A percentile compares a stretch with the other conserved stretches of the same genome.
Conservation (phyloP, 129 eudicot genomes). For the Glebionis coronaria region DNA sequence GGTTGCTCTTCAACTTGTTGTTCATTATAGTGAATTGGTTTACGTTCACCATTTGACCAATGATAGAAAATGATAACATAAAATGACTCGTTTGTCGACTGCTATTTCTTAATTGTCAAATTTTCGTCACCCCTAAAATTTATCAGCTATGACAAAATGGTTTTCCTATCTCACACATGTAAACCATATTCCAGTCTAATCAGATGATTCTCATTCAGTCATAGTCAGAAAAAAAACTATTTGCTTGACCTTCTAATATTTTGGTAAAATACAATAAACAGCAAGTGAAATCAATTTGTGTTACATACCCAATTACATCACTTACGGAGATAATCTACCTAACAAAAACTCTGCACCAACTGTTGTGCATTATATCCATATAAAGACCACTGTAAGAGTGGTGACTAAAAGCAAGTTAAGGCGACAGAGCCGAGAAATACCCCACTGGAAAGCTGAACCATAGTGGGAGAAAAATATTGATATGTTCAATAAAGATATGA, state of each 20-base stretch:
- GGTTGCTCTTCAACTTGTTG: too few species aligned
- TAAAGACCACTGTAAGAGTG: neutral
- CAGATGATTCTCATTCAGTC: constrained; percentile 6
- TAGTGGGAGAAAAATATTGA: neutral
- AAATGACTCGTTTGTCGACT: too few species aligned
- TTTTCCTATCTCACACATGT: too few species aligned
- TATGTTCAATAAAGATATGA: constrained; percentile 41
- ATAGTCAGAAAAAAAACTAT: neutral
- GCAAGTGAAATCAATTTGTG: neutral
- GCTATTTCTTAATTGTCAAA: too few species aligned
- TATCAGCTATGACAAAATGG: too few species aligned
- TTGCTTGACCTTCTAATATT: neutral
- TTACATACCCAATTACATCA: neutral
- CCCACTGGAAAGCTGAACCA: neutral
- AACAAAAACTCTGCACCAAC: neutral
- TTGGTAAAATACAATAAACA: constrained; percentile 1
- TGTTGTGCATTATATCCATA: neutral
- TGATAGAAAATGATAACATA: too few species aligned
- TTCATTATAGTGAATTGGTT: too few species aligned
- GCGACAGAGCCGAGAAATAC: neutral
- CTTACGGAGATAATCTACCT: neutral
- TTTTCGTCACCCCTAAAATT: too few species aligned
- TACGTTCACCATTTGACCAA: too few species aligned
- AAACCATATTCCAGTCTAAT: neutral
- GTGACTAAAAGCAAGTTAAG: neutral